These are phyloP conservation scores for Harrya chromipes DNA, from an alignment of 768 basidiomycete species.

Conservation along the genomic window DNA sequence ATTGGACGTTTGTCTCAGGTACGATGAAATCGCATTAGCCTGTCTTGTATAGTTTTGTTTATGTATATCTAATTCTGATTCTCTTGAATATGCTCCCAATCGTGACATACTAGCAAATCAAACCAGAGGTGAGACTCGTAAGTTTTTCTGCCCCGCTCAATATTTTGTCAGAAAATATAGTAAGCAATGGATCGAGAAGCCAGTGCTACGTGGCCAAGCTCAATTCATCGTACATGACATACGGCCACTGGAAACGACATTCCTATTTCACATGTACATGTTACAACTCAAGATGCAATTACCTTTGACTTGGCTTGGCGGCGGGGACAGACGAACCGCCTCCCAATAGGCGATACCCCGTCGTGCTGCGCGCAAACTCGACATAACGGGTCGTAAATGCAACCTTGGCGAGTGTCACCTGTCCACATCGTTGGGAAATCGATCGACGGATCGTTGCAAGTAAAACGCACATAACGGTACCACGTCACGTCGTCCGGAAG, in stretches of 20 bases:
- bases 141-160: no score
- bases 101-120: background rate
- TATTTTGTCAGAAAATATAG: no score
- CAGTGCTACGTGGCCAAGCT: no score
- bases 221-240: no score
- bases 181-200: no score
- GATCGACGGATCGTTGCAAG: conserved; percentile 1
- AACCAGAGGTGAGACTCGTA: background rate
- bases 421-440: background rate
- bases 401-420: conserved; percentile 16
- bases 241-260: no score
- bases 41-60: conserved; percentile 20
- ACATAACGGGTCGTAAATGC: conserved; percentile 20
- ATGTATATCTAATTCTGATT: conserved; percentile 20
- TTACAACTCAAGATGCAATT: no score
- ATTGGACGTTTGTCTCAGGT: background rate
- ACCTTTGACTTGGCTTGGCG: no score
- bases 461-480: conserved; percentile 30
- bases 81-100: no score
- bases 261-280: no score
- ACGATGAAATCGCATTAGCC: background rate
- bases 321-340: no score
- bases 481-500: conserved; percentile 35
- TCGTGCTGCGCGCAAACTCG: conserved; percentile 13
- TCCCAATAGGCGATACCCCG: background rate